phyloP scores from a whole-genome alignment of 208 protist species.

The Acanthamoeba quina region DNA sequence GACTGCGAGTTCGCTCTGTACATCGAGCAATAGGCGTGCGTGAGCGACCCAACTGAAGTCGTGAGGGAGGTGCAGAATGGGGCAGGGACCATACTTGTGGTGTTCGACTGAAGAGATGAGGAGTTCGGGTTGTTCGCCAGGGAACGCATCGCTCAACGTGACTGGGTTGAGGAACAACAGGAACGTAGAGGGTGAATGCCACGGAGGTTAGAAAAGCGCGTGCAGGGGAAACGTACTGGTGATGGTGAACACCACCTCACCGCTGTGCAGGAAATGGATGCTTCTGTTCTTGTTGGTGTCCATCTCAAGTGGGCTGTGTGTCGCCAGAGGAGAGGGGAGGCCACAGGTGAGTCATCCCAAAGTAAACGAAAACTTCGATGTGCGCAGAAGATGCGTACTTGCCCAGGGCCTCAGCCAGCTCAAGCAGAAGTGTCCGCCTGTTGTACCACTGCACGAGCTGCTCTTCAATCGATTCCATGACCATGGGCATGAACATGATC shows the following conservation, averaged over 20 bases:
- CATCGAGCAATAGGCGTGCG: too few relatives aligned
- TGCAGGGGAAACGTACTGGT: neutral
- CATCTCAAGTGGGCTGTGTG: neutral
- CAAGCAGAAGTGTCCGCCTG: neutral
- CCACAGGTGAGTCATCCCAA: neutral
- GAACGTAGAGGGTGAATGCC: neutral
- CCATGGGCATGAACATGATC: neutral
- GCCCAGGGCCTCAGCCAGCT: neutral
- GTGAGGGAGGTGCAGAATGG: neutral
- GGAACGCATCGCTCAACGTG: neutral
- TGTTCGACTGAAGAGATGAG: neutral
- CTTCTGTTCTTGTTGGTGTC: constrained; percentile 39
- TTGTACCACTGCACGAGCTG: constrained; percentile 8
- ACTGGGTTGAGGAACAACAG: neutral
- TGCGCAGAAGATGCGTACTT: neutral
- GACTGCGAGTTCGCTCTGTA: constrained; percentile 10
- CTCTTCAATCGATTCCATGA: neutral
- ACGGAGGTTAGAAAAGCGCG: neutral
- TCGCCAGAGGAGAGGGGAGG: too few relatives aligned
- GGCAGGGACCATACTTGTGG: neutral
- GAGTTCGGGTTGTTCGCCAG: constrained; percentile 10
- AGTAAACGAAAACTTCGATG: neutral
- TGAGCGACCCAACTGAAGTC: neutral
- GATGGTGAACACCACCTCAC: neutral
- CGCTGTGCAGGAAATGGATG: neutral